Base-by-base conservation (phyloP, 78 protist genomes). In the Dictyostelium intermedium region DNA sequence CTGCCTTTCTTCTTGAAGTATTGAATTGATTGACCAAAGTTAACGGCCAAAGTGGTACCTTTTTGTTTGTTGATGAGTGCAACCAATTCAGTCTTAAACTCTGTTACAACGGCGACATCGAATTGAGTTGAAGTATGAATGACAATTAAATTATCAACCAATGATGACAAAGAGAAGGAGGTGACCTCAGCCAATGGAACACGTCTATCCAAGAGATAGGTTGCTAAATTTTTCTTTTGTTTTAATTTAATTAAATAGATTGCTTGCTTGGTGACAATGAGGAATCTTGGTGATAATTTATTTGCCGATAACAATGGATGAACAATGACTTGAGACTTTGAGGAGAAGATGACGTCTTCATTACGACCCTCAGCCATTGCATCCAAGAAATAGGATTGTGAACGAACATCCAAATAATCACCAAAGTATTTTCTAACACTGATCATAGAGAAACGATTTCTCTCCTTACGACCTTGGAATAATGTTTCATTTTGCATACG, bases 361-460 rank as follows among this genome's bases (percentile, higher is more conserved):
- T 76, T 72, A 39, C 96, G 50, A 80, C 96, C 96, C 25, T 84
- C 92, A 13, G 92, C 96, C 96, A 92, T 92, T 7, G 91, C 91
- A 50, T 84, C 96, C 30, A 92, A 79, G 66, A 92, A 50, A 66
- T 92, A 84, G 25, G 30, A 73, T 70, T 92, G 96, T n/a, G 92
- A 60, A 79, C 91, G 86, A 3, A 92, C 91, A 30, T 85, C 96
- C 16, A 92, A 70, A 74, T 92, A 92, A 27, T 92, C 96, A 69
- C 96, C 96, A 53, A 74, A 92, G 37, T 41, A 92, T 73, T 92
- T 92, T 50, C 96, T 25, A 20, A 92, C 96, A 8, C 72, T 35
- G 2, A 85, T 50, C 91, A 92, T 66, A 8, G 92, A 85, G 96
- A 85, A 92, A 47, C 96, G 74, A 43, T 92, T 87, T 80, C 96